Evolutionary conservation across 225 moss, liverwort and hornwort genomes (phyloP).

Genomic region (Neckera pumila): DNA sequence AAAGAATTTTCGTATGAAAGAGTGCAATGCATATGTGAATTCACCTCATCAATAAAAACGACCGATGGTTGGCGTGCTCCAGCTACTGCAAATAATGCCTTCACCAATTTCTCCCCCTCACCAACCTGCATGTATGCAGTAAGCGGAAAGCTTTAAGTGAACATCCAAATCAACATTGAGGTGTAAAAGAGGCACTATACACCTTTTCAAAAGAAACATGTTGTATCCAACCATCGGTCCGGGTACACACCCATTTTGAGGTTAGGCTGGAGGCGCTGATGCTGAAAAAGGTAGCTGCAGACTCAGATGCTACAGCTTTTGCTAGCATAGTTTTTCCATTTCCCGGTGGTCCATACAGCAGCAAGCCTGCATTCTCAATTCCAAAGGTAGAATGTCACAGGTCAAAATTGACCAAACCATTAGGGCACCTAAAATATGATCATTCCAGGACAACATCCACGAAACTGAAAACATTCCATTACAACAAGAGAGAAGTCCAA

Average conservation of each 20-base stretch:
- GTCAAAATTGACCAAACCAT: background rate
- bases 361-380: conserved; percentile 55
- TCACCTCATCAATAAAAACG: conserved; percentile 90
- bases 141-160: background rate
- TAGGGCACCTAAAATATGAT: background rate
- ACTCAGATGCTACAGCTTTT: conserved; percentile 96
- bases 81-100: conserved; percentile 77
- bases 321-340: conserved; percentile 97
- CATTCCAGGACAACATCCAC: background rate
- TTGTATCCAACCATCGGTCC: background rate
- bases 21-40: background rate
- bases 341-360: conserved; percentile 90
- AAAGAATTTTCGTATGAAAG: background rate
- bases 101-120: conserved; percentile 87
- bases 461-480: background rate
- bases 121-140: conserved; percentile 53
- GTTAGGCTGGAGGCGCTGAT: conserved; percentile 93
- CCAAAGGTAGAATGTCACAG: background rate
- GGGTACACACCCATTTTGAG: conserved; percentile 76
- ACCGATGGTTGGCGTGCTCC: conserved; percentile 89
- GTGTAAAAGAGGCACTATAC: background rate
- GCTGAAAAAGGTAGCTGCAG: conserved; percentile 90
- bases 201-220: background rate
- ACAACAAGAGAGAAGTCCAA: background rate
- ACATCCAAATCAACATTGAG: background rate